Base-by-base conservation (phyloP, 176 grass and related monocot genomes). In the Rhynchospora pubera region DNA sequence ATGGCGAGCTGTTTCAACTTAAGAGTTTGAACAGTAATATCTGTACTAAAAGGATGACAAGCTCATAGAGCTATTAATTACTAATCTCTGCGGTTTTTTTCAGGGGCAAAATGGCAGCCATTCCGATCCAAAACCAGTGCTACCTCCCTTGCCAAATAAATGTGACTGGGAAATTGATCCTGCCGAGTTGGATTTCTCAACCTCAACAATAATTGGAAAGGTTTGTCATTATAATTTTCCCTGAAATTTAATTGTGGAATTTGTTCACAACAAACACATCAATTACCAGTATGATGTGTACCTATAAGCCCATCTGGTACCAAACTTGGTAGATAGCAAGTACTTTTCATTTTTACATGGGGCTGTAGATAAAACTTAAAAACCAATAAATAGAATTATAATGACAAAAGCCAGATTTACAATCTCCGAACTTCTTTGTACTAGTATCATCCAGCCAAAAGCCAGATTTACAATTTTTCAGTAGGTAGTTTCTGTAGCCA, bases 91-190 rank as follows among this genome's bases (percentile, higher is more conserved):
- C 10, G 23, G 23, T 22, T 28, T 76, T 5, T 18, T 91, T 67
- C 46, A 96, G 93, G 93, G 96, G 28, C 89, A 99, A 90, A 99
- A 89, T 86, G 96, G 96, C 83, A 99, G 96, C 79, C 96, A 99
- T 91, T 95, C 91, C 82, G 96, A 99, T 85, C 87, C 87, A 39
- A 99, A 95, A 86, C 82, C 96, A 65, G 87, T 99, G 81, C 93
- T 85, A 14, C 96, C 96, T 50, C 96, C 96, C 65, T 85, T 99
- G 83, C 90, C 96, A 71, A 99, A 94, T 70, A 99, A 99, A 75
- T 90, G 80, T 89, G 93, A 99, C 78, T 99, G 96, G 96, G 96
- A 99, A 86, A 99, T 99, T 77, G 86, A 95, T 60, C 93, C 96
- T 30, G 65, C 82, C 50, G 96, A 99, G 79, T 81, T 99, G 89